A percentile compares a stretch with the other conserved stretches of the same genome.
These are phyloP conservation scores for Penicillium occitanis DNA, from an alignment of 2,329 filamentous ascomycete species.

Conservation along the genomic window DNA sequence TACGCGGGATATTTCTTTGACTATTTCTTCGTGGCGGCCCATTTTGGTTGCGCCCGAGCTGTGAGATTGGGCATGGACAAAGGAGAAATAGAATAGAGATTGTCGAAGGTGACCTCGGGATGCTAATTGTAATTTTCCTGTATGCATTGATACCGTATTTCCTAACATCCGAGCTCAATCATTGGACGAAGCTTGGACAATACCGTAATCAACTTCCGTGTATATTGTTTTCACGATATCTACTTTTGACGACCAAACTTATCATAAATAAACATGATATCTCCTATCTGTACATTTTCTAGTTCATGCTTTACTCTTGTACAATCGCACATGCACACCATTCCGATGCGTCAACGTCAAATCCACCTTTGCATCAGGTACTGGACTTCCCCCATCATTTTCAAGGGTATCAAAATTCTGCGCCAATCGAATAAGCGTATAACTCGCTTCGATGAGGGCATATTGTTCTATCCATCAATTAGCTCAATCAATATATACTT, in stretches of 20 bases:
- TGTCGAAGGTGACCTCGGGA: neutral
- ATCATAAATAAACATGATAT: neutral
- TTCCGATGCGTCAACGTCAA: constrained; percentile 17
- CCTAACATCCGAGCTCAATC: neutral
- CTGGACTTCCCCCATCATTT: constrained; percentile 16
- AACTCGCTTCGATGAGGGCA: constrained; percentile 28
- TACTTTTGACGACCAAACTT: neutral
- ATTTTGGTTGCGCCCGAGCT: neutral
- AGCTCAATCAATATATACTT: neutral
- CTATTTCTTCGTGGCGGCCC: constrained; percentile 20
- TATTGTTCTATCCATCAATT: constrained; percentile 24
- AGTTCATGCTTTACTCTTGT: neutral
- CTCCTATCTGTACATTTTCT: neutral
- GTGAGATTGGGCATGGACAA: neutral
- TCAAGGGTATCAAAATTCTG: constrained; percentile 53
- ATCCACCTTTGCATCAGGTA: constrained; percentile 17
- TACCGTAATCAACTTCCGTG: neutral
- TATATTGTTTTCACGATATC: neutral
- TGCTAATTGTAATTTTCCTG: constrained; percentile 7
- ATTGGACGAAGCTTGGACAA: neutral
- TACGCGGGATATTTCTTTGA: constrained; percentile 19
- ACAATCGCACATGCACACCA: constrained; percentile 18
- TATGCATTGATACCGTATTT: neutral
- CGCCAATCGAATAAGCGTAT: constrained; percentile 27
- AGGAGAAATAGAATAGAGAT: neutral